Base-by-base conservation (phyloP, 2,329 filamentous ascomycete species). In the Aurifilum marmelostoma region DNA sequence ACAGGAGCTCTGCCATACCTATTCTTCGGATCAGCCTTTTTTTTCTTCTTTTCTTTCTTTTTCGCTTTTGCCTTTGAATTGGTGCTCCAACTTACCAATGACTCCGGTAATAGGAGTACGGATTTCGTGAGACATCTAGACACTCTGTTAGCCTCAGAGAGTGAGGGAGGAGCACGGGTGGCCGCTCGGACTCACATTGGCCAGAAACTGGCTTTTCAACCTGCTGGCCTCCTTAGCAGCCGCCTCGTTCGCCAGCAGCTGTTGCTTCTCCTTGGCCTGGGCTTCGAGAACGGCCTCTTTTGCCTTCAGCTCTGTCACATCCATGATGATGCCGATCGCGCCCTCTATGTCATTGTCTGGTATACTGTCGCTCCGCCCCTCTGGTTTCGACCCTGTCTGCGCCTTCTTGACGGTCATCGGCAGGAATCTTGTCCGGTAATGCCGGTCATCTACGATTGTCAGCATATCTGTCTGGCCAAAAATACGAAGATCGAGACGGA, bases 181-280 rank as follows among this genome's bases (percentile, higher is more conserved):
- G n/a, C n/a, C 21, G 5, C 0, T 5, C 3, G 12, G 7, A 73
- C 79, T 74, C 63, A 82, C 81, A 61, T 93, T 93, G 18, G 91
- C 91, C 7, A 93, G 80, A 74, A 94, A 94, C 72, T 92, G 91
- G 73, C 89, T 92, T 81, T 95, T 96, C 75, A 95, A 85, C 67
- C 91, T 86, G 74, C 89, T 93, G 2, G 92, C 92, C 78, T 94
- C 92, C 76, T 92, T 94, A 1, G 92, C 92, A 21, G 92, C 91
- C 9, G 88, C 88, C 75, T 92, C 91, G 72, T 93, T 93, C 6
- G 91, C 91, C 70, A 93, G 80, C 0, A 93, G 83, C 69, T 87
- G 87, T 18, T 87, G 83, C 74, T 93, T 94, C 74, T 93, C 91
- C 73, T 85, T 86, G 58, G 89, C 88, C 73, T 91, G 88, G 69